Percentiles rank a stretch among this genome's conserved stretches.
Evolutionary conservation across 805 yeast genomes (phyloP).

Genomic region (Wickerhamiella sorbophila): DNA sequence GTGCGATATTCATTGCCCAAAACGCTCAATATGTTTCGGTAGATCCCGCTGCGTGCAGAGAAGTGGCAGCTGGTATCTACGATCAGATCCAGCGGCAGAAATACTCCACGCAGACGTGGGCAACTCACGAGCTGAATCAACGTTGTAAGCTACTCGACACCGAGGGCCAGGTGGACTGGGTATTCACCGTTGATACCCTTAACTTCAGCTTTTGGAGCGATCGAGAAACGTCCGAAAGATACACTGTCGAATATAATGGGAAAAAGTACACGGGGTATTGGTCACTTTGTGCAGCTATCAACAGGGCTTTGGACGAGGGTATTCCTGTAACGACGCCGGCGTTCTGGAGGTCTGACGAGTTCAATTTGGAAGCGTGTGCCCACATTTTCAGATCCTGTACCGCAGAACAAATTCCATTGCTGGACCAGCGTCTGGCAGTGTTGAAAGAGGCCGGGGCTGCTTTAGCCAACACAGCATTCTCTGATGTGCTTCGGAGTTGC

Average conservation of each 20-base stretch:
- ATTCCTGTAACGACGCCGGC: slow-evolving; percentile 27
- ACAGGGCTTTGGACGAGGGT: slow-evolving; percentile 29
- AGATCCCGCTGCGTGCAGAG: slow-evolving; percentile 17
- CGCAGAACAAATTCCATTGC: slow-evolving; percentile 24
- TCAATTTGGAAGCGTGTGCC: slow-evolving; percentile 15
- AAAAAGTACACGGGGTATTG: slow-evolving; percentile 31
- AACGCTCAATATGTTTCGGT: slow-evolving; percentile 23
- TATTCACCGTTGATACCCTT: slow-evolving; percentile 30
- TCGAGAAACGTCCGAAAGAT: slow-evolving; percentile 23
- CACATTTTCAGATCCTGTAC: slow-evolving; percentile 25
- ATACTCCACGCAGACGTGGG: slow-evolving; percentile 27
- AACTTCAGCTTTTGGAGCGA: slow-evolving; percentile 34
- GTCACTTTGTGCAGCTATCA: slow-evolving; percentile 31
- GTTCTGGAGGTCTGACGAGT: slow-evolving; percentile 24
- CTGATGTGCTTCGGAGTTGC: slow-evolving; percentile 18
- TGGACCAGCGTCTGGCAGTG: slow-evolving; percentile 24
- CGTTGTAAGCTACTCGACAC: slow-evolving; percentile 2
- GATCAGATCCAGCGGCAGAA: slow-evolving; percentile 18
- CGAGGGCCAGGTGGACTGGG: slow-evolving; percentile 25
- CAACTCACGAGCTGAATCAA: slow-evolving; percentile 26
- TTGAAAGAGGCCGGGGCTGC: slow-evolving; percentile 27
- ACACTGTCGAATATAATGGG: slow-evolving; percentile 24
- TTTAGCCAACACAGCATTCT: slow-evolving; percentile 15
- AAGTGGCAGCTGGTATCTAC: slow-evolving; percentile 22
- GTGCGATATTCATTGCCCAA: slow-evolving; percentile 21